Evolutionary conservation across 2,329 filamentous ascomycete species (phyloP).

Genomic region (Colletotrichum costaricense): DNA sequence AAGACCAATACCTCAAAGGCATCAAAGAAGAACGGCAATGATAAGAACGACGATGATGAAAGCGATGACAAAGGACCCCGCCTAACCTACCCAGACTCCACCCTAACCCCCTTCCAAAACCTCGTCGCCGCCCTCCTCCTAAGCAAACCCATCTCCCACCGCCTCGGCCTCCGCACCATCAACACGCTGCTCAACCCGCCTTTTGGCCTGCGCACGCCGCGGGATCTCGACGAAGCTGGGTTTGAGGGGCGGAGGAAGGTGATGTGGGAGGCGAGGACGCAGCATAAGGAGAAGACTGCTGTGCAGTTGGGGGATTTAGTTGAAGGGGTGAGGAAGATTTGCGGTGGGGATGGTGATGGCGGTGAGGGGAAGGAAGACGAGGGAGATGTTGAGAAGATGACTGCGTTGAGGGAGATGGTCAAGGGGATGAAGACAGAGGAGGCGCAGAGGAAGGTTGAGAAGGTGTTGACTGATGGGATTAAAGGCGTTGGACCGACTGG

Average conservation of each 20-base stretch:
- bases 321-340: not conserved
- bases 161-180: constrained; percentile 54
- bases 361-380: no score
- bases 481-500: constrained; percentile 20
- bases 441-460: not conserved
- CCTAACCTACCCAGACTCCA: constrained; percentile 17
- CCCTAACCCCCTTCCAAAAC: constrained; percentile 55
- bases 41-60: not conserved
- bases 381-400: not conserved
- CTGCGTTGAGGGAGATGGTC: not conserved
- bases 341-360: not conserved
- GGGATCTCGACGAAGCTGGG: constrained; percentile 46
- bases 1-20: fast-evolving
- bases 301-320: constrained; percentile 45
- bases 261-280: constrained; percentile 53
- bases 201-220: constrained; percentile 41
- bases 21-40: not conserved
- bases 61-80: not conserved
- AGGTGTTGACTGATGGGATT: not conserved
- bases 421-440: not conserved
- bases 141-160: constrained; percentile 55
- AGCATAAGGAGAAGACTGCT: constrained; percentile 58
- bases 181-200: constrained; percentile 56
- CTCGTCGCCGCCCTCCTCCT: constrained; percentile 55
- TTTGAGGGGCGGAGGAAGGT: constrained; percentile 50